A percentile compares a stretch with the other conserved stretches of the same genome.
Conservation (phyloP, 176 grass and related monocot species). For the Carex scoparia region DNA sequence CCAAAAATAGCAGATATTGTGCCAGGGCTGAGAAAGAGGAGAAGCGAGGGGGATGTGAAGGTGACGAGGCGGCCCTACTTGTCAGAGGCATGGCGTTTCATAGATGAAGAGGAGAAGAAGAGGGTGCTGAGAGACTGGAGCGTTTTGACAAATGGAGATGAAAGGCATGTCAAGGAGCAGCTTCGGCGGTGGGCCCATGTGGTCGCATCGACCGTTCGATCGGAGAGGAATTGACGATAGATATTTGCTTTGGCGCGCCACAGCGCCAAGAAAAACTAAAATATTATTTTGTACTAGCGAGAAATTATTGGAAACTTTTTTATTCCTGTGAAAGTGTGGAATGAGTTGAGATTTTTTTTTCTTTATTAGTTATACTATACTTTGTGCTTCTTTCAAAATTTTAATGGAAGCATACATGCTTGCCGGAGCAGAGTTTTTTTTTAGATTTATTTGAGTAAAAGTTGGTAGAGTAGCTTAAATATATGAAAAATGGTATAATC, state of each 20-base stretch:
- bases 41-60: slow-evolving; percentile 1
- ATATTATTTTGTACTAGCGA: background rate
- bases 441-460: background rate
- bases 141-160: slow-evolving; percentile 36
- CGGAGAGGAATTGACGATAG: background rate
- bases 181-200: slow-evolving; percentile 79
- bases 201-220: slow-evolving; percentile 48
- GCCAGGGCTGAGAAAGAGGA: slow-evolving; percentile 40
- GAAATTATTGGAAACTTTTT: background rate
- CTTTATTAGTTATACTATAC: background rate
- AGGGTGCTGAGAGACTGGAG: slow-evolving; percentile 44
- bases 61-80: slow-evolving; percentile 51
- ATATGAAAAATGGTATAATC: background rate
- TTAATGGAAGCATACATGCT: background rate
- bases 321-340: background rate
- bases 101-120: slow-evolving; percentile 38
- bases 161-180: slow-evolving; percentile 57
- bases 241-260: background rate
- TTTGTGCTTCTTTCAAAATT: background rate
- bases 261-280: background rate
- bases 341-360: background rate
- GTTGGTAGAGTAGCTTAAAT: background rate
- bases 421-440: too few species aligned
- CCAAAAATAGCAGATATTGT: slow-evolving; percentile 58
- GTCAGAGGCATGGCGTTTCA: slow-evolving; percentile 60